Evolutionary conservation across 768 basidiomycete species (phyloP).

Genomic region (Pleurotus platypus): DNA sequence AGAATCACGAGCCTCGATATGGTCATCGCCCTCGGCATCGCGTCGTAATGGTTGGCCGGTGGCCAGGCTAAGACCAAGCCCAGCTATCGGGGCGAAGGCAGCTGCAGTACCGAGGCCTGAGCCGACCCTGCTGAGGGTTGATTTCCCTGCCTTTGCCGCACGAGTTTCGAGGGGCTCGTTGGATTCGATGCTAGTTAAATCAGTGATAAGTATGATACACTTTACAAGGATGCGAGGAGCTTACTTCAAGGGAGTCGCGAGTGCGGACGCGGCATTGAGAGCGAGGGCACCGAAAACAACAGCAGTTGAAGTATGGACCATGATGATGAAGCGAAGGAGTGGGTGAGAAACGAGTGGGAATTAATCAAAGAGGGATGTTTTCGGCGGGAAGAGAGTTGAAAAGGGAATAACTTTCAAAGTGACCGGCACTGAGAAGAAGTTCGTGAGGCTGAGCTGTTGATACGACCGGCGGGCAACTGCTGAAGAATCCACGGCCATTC

Average conservation of each 20-base stretch:
- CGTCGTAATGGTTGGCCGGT: too few relatives aligned
- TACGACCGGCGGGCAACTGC: conserved; percentile 7
- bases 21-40: conserved; percentile 3
- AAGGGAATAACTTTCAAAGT: not conserved
- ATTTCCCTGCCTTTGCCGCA: too few relatives aligned
- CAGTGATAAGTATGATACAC: too few relatives aligned
- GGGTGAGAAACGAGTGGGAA: conserved; percentile 6
- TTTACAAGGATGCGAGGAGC: conserved; percentile 1
- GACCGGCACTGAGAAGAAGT: conserved; percentile 5
- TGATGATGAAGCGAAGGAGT: conserved; percentile 10
- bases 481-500: not conserved
- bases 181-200: too few relatives aligned
- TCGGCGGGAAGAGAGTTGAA: not conserved
- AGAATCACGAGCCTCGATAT: not conserved
- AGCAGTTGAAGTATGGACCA: conserved; percentile 28
- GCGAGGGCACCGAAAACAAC: conserved; percentile 28
- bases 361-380: too few relatives aligned
- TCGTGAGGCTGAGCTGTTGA: conserved; percentile 3
- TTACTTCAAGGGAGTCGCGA: conserved; percentile 26
- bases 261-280: conserved; percentile 22
- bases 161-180: too few relatives aligned
- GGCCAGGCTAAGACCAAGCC: too few relatives aligned
- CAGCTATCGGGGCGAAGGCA: too few relatives aligned
- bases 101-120: too few relatives aligned
- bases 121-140: too few relatives aligned